Percentiles rank a stretch among this genome's conserved stretches.
phyloP scores from a whole-genome alignment of 768 basidiomycete species.

The Phylloporus sp. region DNA sequence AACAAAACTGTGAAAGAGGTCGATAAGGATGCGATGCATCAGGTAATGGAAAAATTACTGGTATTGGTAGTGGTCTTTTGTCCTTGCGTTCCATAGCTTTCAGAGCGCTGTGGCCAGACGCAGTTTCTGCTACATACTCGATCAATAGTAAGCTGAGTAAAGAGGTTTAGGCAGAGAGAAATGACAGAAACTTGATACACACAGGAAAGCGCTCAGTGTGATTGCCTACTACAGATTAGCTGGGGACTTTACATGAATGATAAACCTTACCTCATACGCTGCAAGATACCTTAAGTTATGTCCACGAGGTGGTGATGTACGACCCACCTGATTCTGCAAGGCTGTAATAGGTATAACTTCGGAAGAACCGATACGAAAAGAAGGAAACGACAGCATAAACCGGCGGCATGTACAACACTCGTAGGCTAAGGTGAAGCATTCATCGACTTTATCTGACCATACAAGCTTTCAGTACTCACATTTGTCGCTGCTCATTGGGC shows the following conservation, averaged over 20 bases:
- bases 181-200: conserved; percentile 22
- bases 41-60: conserved; percentile 37
- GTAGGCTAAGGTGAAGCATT: conserved; percentile 43
- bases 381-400: conserved; percentile 82
- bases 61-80: conserved; percentile 67
- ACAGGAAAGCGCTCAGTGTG: conserved; percentile 86
- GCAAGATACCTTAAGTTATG: conserved; percentile 15
- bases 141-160: conserved; percentile 65
- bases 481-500: conserved; percentile 72
- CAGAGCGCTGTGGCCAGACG: conserved; percentile 55
- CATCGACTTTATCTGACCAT: background rate
- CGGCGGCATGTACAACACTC: conserved; percentile 81
- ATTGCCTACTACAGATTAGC: conserved; percentile 51
- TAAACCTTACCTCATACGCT: conserved; percentile 63
- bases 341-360: conserved; percentile 65
- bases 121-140: conserved; percentile 77
- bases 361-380: conserved; percentile 81
- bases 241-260: conserved; percentile 3
- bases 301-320: conserved; percentile 15
- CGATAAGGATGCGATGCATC: background rate
- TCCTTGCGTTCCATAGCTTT: conserved; percentile 76
- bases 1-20: conserved; percentile 57
- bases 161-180: background rate
- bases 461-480: conserved; percentile 42
- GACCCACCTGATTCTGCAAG: conserved; percentile 48